These are phyloP conservation scores for Alectoria sarmentosa DNA, from an alignment of 495 filamentous ascomycete species.

Conservation along the genomic window DNA sequence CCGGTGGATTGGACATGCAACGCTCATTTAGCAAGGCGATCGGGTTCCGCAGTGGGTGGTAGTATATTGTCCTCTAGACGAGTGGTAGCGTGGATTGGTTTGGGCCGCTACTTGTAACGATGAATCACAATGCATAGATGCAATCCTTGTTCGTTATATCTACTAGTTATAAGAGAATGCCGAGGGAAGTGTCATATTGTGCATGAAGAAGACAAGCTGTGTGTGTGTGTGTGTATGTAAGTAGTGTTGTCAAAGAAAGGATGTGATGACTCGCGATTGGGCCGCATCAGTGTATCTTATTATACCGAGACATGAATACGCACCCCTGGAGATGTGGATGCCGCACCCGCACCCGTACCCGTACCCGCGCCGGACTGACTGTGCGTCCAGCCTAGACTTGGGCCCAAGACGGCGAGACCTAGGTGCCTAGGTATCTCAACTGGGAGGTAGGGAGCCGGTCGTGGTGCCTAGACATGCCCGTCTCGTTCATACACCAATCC, in stretches of 20 bases:
- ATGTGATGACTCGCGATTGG: too few species aligned
- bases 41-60: neutral
- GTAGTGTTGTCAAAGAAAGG: neutral
- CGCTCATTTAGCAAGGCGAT: constrained; percentile 2
- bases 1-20: constrained; percentile 1
- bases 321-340: too few species aligned
- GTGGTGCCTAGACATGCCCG: too few species aligned
- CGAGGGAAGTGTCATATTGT: neutral
- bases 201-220: neutral
- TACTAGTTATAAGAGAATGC: constrained; percentile 8
- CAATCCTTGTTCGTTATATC: constrained; percentile 2
- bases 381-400: too few species aligned
- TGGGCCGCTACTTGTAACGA: constrained; percentile 7
- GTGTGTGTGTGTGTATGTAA: neutral
- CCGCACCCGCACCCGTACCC: too few species aligned
- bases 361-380: too few species aligned
- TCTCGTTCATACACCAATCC: too few species aligned
- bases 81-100: constrained; percentile 3
- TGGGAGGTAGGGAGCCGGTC: neutral
- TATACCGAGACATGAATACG: too few species aligned
- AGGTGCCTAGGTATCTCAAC: too few species aligned
- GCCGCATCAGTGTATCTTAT: too few species aligned
- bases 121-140: constrained; percentile 8
- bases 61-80: constrained; percentile 7
- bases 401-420: too few species aligned